Evolutionary conservation across 2,329 filamentous ascomycete genomes (phyloP).

Genomic region (Ceratocystiopsis sp.): DNA sequence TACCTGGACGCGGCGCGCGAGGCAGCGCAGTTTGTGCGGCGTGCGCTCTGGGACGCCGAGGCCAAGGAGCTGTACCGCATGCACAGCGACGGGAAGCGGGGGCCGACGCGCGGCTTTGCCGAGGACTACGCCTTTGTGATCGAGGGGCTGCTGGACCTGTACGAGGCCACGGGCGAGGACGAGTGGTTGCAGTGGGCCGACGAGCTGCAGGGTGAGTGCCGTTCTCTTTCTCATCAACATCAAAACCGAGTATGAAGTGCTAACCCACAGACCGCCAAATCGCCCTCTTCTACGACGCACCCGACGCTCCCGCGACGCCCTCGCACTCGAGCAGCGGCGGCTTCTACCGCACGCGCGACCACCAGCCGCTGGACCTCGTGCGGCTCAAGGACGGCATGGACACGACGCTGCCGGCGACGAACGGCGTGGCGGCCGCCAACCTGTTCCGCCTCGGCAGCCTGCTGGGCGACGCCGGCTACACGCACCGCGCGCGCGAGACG

Average conservation of each 20-base stretch:
- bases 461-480: conserved; percentile 26
- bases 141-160: conserved; percentile 66
- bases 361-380: conserved; percentile 55
- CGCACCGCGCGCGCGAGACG: conserved; percentile 50
- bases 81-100: conserved; percentile 47
- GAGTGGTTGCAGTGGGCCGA: conserved; percentile 66
- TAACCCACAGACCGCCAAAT: conserved; percentile 53
- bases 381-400: conserved; percentile 94
- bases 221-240: not conserved
- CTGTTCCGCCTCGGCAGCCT: conserved; percentile 62
- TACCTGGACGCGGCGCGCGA: conserved; percentile 51
- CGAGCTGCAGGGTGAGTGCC: conserved; percentile 50
- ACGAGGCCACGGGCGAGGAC: conserved; percentile 62
- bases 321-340: conserved; percentile 31
- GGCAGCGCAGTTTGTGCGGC: conserved; percentile 55
- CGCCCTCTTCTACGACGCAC: conserved; percentile 56
- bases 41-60: conserved; percentile 51
- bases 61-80: conserved; percentile 53
- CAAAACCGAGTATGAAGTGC: not conserved
- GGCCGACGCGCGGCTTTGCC: conserved; percentile 58
- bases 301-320: conserved; percentile 16
- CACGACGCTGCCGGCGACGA: conserved; percentile 74
- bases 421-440: conserved; percentile 73
- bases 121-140: conserved; percentile 91
- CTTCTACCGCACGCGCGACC: conserved; percentile 54